Evolutionary conservation across 306 rosid species (phyloP).

Genomic region (Fragaria vesca): DNA sequence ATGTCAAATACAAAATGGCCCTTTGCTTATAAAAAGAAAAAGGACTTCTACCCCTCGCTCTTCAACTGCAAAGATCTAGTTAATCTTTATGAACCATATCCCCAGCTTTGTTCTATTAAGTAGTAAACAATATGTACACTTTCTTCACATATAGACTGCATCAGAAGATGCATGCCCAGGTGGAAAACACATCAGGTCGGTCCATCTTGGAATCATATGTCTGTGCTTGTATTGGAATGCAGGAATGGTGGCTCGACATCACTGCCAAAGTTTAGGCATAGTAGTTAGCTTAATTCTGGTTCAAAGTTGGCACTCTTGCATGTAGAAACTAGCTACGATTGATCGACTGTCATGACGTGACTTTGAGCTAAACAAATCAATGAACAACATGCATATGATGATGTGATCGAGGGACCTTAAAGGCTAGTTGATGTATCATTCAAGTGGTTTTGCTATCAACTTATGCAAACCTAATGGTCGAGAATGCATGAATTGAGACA

Average conservation of each 20-base stretch:
- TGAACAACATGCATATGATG: neutral
- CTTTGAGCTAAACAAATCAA: neutral
- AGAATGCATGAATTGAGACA: neutral
- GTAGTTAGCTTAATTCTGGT: neutral
- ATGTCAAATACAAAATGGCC: neutral
- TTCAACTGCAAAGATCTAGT: neutral
- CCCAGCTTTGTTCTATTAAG: neutral
- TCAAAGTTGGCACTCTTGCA: neutral
- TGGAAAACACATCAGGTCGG: neutral
- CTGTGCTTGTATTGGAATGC: neutral
- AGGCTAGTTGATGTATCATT: neutral
- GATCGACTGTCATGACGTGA: neutral
- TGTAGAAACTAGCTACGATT: neutral
- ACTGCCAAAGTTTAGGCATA: neutral
- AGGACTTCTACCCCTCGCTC: neutral
- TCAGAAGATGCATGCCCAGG: neutral
- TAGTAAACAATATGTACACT: no score
- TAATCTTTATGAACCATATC: neutral
- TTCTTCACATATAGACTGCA: neutral
- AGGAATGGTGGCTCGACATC: neutral
- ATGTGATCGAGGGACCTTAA: neutral
- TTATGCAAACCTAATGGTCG: neutral
- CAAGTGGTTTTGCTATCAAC: neutral
- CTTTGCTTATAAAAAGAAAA: neutral
- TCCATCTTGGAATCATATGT: neutral